These are phyloP conservation scores for Diaporthe ampelina DNA, from an alignment of 2,329 filamentous ascomycete genomes.

Conservation along the genomic window DNA sequence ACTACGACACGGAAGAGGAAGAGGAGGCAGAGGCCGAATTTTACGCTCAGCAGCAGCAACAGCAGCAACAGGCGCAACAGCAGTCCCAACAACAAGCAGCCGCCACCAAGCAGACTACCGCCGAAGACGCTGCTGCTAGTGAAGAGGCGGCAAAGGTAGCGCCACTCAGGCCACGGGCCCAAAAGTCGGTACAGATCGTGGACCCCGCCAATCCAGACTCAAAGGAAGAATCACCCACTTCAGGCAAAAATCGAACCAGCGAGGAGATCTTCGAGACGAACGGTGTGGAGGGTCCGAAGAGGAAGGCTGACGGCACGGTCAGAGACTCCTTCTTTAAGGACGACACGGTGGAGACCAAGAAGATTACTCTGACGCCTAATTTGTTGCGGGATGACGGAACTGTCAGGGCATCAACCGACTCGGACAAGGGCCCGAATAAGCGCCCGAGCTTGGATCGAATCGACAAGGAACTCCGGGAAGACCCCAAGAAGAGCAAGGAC, in stretches of 20 bases:
- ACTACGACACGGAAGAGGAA: conserved; percentile 69
- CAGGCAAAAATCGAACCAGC: conserved; percentile 61
- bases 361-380: conserved; percentile 96
- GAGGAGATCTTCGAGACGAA: conserved; percentile 77
- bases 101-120: conserved; percentile 45
- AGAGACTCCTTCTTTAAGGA: conserved; percentile 98
- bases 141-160: conserved; percentile 70
- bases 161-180: conserved; percentile 64
- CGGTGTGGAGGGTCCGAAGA: conserved; percentile 64
- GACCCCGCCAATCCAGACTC: conserved; percentile 52
- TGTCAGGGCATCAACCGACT: conserved; percentile 68
- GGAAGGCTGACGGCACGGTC: conserved; percentile 87
- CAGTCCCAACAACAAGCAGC: conserved; percentile 48
- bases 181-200: conserved; percentile 54
- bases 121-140: conserved; percentile 52
- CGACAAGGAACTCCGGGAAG: conserved; percentile 77
- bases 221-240: conserved; percentile 52
- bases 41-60: conserved; percentile 49
- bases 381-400: conserved; percentile 85
- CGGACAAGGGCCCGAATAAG: conserved; percentile 63
- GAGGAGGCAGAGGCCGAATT: conserved; percentile 67
- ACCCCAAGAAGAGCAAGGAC: conserved; percentile 77
- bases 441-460: conserved; percentile 81
- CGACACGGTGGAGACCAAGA: conserved; percentile 93
- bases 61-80: conserved; percentile 48